Conservation (phyloP, 1,284 basidiomycete genomes). For the Leccinum cinnamomeum region DNA sequence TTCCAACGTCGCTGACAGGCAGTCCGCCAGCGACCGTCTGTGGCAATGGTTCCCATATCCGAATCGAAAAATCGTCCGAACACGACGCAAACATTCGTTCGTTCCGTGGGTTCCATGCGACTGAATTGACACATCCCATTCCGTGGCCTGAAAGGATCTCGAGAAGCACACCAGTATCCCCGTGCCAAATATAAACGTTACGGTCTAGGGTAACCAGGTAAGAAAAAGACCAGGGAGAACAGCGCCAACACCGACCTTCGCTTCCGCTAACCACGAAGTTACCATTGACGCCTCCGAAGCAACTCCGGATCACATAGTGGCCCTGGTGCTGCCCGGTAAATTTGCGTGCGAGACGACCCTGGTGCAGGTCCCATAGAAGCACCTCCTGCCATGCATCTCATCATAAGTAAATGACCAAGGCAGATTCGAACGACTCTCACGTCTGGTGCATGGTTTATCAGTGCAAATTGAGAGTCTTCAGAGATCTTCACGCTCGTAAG, state of each 20-base stretch:
- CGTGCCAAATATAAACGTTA: slow-evolving; percentile 95
- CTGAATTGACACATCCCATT: slow-evolving; percentile 87
- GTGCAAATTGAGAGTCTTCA: slow-evolving; percentile 80
- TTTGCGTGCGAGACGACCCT: slow-evolving; percentile 69
- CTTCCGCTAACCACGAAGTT: slow-evolving; percentile 93
- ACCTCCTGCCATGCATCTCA: slow-evolving; percentile 63
- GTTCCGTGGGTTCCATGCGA: slow-evolving; percentile 92
- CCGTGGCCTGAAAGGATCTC: slow-evolving; percentile 87
- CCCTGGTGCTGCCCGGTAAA: slow-evolving; percentile 83
- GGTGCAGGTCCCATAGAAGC: slow-evolving; percentile 80
- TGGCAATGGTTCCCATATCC: slow-evolving; percentile 76
- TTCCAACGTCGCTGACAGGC: neutral
- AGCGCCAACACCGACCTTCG: slow-evolving; percentile 65
- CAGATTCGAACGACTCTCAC: slow-evolving; percentile 50
- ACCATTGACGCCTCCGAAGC: slow-evolving; percentile 90
- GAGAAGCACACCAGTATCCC: slow-evolving; percentile 78
- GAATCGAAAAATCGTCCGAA: slow-evolving; percentile 83
- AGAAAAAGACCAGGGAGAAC: slow-evolving; percentile 5
- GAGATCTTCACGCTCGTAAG: slow-evolving; percentile 68
- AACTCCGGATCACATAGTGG: slow-evolving; percentile 84
- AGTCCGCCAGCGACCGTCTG: slow-evolving; percentile 11
- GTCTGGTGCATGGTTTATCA: slow-evolving; percentile 86
- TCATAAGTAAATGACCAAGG: slow-evolving; percentile 8
- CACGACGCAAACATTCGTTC: slow-evolving; percentile 91
- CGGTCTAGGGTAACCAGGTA: slow-evolving; percentile 56